Percentiles rank a stretch among this genome's conserved stretches.
Conservation (phyloP, 129 eudicot species). For the Saussurea involucrata region DNA sequence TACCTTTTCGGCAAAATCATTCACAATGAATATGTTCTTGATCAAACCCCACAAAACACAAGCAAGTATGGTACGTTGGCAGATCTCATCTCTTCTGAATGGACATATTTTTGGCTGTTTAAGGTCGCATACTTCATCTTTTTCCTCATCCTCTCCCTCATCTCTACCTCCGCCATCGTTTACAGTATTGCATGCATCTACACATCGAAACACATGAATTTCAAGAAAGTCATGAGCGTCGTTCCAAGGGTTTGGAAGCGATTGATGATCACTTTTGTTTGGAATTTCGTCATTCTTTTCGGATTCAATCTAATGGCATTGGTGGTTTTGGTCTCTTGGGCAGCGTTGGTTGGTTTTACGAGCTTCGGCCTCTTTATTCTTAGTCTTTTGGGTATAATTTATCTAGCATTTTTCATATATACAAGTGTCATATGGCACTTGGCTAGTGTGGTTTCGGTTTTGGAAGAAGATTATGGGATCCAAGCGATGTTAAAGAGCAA, state of each 20-base stretch:
- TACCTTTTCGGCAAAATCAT: constrained; percentile 33
- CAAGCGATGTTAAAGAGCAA: constrained; percentile 54
- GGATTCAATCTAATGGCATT: constrained; percentile 23
- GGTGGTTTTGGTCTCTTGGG: constrained; percentile 12
- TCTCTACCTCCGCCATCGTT: constrained; percentile 45
- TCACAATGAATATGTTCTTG: constrained; percentile 24
- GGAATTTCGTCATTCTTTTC: constrained; percentile 34
- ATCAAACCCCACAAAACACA: constrained; percentile 26
- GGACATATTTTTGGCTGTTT: constrained; percentile 25
- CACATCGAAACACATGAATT: constrained; percentile 33
- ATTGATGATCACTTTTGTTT: constrained; percentile 51
- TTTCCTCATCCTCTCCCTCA: constrained; percentile 39
- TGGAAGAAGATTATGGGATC: constrained; percentile 47
- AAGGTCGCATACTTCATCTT: constrained; percentile 36
- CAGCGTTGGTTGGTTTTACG: neutral
- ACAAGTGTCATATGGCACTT: constrained; percentile 45
- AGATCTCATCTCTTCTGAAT: constrained; percentile 27
- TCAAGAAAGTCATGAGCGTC: constrained; percentile 38
- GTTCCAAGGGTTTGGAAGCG: constrained; percentile 64
- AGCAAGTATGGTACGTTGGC: constrained; percentile 18
- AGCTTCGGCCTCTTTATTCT: neutral
- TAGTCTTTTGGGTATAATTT: constrained; percentile 17
- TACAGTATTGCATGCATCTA: constrained; percentile 46
- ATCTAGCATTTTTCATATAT: constrained; percentile 28
- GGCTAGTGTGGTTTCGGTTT: constrained; percentile 51